Evolutionary conservation across 305 asterid genomes (phyloP).

Genomic region (Stenogyne calaminthoides): DNA sequence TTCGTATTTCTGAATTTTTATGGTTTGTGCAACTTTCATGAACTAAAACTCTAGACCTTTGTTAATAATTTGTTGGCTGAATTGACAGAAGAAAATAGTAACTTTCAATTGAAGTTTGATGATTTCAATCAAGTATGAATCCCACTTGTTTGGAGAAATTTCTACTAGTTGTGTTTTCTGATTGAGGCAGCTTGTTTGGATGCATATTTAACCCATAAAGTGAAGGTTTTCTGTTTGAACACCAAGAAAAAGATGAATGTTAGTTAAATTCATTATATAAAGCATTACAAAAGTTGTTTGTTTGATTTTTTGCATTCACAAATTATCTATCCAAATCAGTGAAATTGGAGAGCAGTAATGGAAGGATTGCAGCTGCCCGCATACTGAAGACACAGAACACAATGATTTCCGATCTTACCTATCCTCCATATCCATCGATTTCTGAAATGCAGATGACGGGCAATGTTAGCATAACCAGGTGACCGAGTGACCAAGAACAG

Average conservation of each 20-base stretch:
- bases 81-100: background rate
- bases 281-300: background rate
- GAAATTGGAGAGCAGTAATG: conserved; percentile 42
- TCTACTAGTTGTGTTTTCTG: background rate
- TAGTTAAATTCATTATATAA: background rate
- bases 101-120: background rate
- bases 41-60: background rate
- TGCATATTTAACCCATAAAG: background rate
- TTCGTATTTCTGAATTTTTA: background rate
- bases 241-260: background rate
- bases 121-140: background rate
- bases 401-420: conserved; percentile 30
- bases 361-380: conserved; percentile 35
- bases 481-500: conserved; percentile 27
- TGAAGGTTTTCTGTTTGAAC: background rate
- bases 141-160: conserved; percentile 3
- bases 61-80: background rate
- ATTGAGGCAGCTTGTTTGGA: background rate
- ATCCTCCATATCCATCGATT: conserved; percentile 35
- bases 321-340: conserved; percentile 29
- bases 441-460: conserved; percentile 23
- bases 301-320: background rate
- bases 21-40: background rate
- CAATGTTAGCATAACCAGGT: conserved; percentile 29
- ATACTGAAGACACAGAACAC: conserved; percentile 32